Conservation (phyloP, 2,329 filamentous ascomycete genomes). For the Aplosporella prunicola region DNA sequence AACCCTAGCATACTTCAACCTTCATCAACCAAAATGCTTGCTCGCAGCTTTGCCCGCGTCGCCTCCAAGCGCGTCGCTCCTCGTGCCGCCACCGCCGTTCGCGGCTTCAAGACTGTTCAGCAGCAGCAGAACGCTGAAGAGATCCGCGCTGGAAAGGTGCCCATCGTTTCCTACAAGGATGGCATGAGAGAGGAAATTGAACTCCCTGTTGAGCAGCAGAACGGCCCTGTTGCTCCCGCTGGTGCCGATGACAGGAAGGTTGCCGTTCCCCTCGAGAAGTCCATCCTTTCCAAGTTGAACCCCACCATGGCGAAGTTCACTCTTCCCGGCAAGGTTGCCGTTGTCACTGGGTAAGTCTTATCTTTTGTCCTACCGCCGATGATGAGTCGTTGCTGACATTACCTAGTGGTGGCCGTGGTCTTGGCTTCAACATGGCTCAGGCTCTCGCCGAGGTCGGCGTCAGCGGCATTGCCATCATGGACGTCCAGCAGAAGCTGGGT, state of each 20-base stretch:
- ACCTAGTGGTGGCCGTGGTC: slow-evolving; percentile 59
- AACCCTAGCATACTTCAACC: not conserved
- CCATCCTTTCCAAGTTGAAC: slow-evolving; percentile 47
- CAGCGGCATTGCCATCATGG: slow-evolving; percentile 64
- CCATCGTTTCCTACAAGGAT: slow-evolving; percentile 11
- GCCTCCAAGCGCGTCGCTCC: slow-evolving; percentile 8
- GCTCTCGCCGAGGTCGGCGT: slow-evolving; percentile 68
- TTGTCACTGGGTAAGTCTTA: slow-evolving; percentile 56
- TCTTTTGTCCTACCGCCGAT: slow-evolving; percentile 7
- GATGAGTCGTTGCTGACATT: slow-evolving; percentile 4
- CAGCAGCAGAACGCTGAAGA: slow-evolving; percentile 10
- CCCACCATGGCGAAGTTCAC: slow-evolving; percentile 60
- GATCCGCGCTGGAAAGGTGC: slow-evolving; percentile 9
- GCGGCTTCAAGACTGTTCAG: slow-evolving; percentile 7
- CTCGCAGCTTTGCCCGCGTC: slow-evolving; percentile 6
- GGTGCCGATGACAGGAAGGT: slow-evolving; percentile 22
- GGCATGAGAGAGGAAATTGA: slow-evolving; percentile 10
- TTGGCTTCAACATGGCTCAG: slow-evolving; percentile 71
- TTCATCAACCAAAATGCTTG: slow-evolving; percentile 4
- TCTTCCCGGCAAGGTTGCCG: slow-evolving; percentile 59
- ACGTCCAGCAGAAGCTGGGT: slow-evolving; percentile 66
- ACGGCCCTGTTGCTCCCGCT: slow-evolving; percentile 24
- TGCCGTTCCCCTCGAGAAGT: slow-evolving; percentile 21
- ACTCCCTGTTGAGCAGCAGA: slow-evolving; percentile 27
- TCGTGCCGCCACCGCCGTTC: slow-evolving; percentile 4